phyloP scores from a whole-genome alignment of 2,329 filamentous ascomycete species.

The Fusarium sp. region DNA sequence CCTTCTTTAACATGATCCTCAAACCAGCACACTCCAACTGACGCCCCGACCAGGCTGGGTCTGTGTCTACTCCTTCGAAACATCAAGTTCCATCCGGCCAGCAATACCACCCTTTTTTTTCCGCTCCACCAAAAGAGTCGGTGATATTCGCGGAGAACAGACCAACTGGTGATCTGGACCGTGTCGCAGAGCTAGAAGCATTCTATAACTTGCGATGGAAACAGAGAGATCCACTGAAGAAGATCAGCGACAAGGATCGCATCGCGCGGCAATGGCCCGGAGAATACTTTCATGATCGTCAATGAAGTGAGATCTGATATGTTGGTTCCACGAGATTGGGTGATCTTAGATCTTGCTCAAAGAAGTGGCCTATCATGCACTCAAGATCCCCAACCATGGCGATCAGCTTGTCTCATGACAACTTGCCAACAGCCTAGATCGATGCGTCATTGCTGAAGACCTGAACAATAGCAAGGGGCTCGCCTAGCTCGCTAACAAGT shows the following conservation, averaged over 20 bases:
- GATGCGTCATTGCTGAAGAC: neutral
- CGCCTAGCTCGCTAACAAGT: neutral
- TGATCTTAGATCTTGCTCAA: neutral
- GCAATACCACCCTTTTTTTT: neutral
- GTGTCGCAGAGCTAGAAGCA: slow-evolving; percentile 1
- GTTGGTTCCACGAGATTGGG: neutral
- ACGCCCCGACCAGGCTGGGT: neutral
- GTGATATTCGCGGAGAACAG: neutral
- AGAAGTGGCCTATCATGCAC: neutral
- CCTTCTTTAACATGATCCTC: slow-evolving; percentile 5
- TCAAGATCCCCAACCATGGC: accelerated
- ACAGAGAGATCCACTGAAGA: neutral
- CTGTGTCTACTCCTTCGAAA: slow-evolving; percentile 6
- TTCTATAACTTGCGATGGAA: neutral
- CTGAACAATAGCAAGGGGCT: neutral
- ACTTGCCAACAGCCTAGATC: neutral
- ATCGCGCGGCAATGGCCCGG: neutral
- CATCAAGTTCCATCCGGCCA: slow-evolving; percentile 1
- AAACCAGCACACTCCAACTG: slow-evolving; percentile 9
- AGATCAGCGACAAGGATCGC: slow-evolving; percentile 6
- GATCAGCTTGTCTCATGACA: neutral
- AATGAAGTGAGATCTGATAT: neutral
- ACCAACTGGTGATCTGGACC: slow-evolving; percentile 14
- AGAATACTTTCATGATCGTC: neutral
- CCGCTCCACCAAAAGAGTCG: neutral